Base-by-base conservation (phyloP, 106 monocot genomes). In the Dactylorhiza incarnata region DNA sequence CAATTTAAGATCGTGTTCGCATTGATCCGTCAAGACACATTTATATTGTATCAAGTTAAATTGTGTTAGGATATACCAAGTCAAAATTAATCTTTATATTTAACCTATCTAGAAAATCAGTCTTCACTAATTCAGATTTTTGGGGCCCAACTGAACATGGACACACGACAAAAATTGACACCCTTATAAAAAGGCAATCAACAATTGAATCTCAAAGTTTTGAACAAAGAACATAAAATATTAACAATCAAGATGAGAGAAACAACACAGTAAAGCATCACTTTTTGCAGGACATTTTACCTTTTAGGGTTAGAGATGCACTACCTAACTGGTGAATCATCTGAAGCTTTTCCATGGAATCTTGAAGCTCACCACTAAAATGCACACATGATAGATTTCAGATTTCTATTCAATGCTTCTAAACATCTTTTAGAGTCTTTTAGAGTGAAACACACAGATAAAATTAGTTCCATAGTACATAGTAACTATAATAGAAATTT, bases 321-420 rank as follows among this genome's bases (percentile, higher is more conserved):
- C 55, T 54, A 19, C 46, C 76, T 46, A 82, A 70, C 67, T 73
- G 81, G 24, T 75, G 78, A 88, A 85, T 79, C 76, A 74, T 82
- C 78, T 82, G 72, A 63, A 99, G 91, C 88, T 99, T 94, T 56
- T 99, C 91, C 53, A 86, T 48, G n/a, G 94, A 84, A 80, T 86
- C 94, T 75, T 79, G 71, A 79, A 81, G 37, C 47, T 86, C 80
- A 24, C 94, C 94, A 74, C 99, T 99, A 76, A 15, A 37, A 71
- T 11, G 13, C 48, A n/a, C 48, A 71, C 17, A 19, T 9, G 45
- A 13, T 16, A 72, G 17, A 69, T 69, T 45, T 69, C 17, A 69
- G 45, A 69, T 69, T 65, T n/a, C 69, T 69, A 46, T 7, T 2
- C n/a, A 69, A 12, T 43, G 68, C 44, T 43, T 15, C 16, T 68